Evolutionary conservation across 1,284 basidiomycete species (phyloP).

Genomic region (Xerocomus nothofagi): DNA sequence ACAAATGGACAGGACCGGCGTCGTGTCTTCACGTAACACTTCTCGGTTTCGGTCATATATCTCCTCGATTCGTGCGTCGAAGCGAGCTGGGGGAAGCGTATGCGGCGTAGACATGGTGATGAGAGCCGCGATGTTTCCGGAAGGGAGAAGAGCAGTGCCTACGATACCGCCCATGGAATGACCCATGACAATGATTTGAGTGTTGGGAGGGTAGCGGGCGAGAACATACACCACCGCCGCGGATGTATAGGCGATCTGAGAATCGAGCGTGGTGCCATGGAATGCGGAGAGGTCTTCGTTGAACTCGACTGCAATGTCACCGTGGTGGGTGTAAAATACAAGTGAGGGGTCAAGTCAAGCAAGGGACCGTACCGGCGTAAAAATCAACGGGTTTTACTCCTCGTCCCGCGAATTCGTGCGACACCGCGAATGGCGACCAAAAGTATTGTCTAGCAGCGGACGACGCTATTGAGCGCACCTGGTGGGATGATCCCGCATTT

Average conservation of each 20-base stretch:
- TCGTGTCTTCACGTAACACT: constrained; percentile 42
- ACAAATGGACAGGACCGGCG: constrained; percentile 83
- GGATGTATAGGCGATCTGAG: constrained; percentile 80
- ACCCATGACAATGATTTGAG: constrained; percentile 75
- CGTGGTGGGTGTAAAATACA: background rate
- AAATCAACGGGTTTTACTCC: constrained; percentile 70
- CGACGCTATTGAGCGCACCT: constrained; percentile 93
- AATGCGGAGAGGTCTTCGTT: constrained; percentile 98
- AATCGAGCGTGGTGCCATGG: constrained; percentile 84
- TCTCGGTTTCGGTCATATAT: constrained; percentile 59
- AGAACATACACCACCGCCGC: constrained; percentile 78
- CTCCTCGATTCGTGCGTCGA: constrained; percentile 77
- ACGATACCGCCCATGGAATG: constrained; percentile 99
- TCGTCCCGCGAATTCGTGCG: constrained; percentile 50
- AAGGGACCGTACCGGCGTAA: constrained; percentile 63
- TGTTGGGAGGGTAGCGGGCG: constrained; percentile 66
- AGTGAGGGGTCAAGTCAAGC: background rate
- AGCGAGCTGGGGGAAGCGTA: constrained; percentile 82
- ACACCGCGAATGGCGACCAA: constrained; percentile 50
- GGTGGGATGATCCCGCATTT: constrained; percentile 93
- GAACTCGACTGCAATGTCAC: constrained; percentile 73
- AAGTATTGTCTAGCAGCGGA: constrained; percentile 84
- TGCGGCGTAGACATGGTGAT: constrained; percentile 97
- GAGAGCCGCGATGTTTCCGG: constrained; percentile 69
- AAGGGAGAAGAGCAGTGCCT: constrained; percentile 71